These are phyloP conservation scores for Saccharomyces mikatae DNA, from an alignment of 805 yeast genomes.

Conservation along the genomic window DNA sequence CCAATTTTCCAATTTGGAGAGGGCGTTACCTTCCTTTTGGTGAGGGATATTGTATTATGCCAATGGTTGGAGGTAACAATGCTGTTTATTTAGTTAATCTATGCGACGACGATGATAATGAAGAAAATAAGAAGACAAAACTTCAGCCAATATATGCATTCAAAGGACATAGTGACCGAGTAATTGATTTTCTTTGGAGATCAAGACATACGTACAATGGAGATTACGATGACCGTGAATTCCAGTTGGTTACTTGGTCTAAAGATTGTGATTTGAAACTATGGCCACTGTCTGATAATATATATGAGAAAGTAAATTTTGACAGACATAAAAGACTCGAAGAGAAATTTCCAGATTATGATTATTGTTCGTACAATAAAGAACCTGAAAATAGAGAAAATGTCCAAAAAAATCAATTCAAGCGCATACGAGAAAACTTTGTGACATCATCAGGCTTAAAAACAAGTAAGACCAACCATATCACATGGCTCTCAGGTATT, in stretches of 20 bases:
- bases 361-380: conserved; percentile 41
- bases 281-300: conserved; percentile 58
- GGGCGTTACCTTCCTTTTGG: conserved; percentile 90
- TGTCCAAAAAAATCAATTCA: conserved; percentile 10
- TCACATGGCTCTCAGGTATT: conserved; percentile 92
- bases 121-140: conserved; percentile 27
- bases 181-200: conserved; percentile 87
- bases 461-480: conserved; percentile 44
- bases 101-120: conserved; percentile 8
- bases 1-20: conserved; percentile 82
- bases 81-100: conserved; percentile 33
- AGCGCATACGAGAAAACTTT: conserved; percentile 33
- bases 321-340: conserved; percentile 32
- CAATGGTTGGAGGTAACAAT: conserved; percentile 74
- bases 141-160: conserved; percentile 52
- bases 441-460: conserved; percentile 35
- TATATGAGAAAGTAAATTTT: conserved; percentile 41
- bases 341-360: conserved; percentile 36
- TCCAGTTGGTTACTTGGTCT: conserved; percentile 90
- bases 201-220: conserved; percentile 42
- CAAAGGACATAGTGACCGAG: conserved; percentile 76
- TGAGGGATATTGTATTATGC: conserved; percentile 79
- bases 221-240: conserved; percentile 62
- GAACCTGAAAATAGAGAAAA: conserved; percentile 38
- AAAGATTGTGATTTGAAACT: conserved; percentile 75